These are phyloP conservation scores for Monosporozyma yasuniensis DNA, from an alignment of 805 yeast species.

Conservation along the genomic window DNA sequence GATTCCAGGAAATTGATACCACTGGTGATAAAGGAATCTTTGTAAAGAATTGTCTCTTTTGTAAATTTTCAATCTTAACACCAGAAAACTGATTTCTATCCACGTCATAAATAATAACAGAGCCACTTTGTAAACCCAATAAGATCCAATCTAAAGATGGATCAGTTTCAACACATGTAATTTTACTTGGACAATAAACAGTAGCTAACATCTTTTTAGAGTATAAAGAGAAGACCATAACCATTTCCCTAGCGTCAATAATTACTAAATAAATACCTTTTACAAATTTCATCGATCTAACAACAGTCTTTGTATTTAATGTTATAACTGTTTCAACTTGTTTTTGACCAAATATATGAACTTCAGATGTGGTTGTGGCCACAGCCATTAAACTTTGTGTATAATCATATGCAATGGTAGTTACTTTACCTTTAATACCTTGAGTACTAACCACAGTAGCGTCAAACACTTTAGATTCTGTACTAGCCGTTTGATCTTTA, in stretches of 20 bases:
- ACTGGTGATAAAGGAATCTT: conserved; percentile 57
- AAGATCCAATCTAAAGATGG: conserved; percentile 84
- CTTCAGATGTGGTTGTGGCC: conserved; percentile 57
- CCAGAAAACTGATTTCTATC: conserved; percentile 67
- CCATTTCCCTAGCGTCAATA: conserved; percentile 48
- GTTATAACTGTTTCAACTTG: conserved; percentile 63
- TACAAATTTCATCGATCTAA: conserved; percentile 54
- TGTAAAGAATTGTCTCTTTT: conserved; percentile 47
- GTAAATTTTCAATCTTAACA: conserved; percentile 60
- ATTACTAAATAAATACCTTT: conserved; percentile 77
- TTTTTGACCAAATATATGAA: conserved; percentile 80
- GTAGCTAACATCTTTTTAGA: conserved; percentile 52
- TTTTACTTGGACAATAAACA: conserved; percentile 52
- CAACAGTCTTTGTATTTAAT: conserved; percentile 40
- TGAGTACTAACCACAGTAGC: conserved; percentile 32
- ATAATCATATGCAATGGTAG: conserved; percentile 73
- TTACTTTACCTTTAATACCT: conserved; percentile 58
- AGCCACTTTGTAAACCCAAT: conserved; percentile 73
- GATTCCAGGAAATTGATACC: conserved; percentile 64
- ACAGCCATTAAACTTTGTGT: conserved; percentile 79
- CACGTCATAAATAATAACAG: conserved; percentile 63
- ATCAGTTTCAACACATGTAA: conserved; percentile 68
- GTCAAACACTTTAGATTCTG: conserved; percentile 25
- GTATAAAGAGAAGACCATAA: conserved; percentile 63
- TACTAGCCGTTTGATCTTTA: conserved; percentile 24